Conservation (phyloP, 495 filamentous ascomycete genomes). For the Terfezia claveryi region DNA sequence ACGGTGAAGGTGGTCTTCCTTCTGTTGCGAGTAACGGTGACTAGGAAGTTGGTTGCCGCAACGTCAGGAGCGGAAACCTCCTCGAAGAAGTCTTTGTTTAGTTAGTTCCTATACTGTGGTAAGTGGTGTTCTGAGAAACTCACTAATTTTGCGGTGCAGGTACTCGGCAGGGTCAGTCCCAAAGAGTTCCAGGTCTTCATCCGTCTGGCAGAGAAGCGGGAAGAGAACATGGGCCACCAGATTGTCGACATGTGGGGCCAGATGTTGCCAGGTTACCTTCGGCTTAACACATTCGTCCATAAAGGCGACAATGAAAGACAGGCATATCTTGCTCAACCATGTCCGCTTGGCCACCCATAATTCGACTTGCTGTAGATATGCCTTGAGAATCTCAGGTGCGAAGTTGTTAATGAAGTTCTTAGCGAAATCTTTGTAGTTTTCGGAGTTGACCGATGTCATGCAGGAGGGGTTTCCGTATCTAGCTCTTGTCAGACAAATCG, state of each 20-base stretch:
- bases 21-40: conserved; percentile 78
- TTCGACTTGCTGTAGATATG: conserved; percentile 79
- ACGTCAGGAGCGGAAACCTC: conserved; percentile 91
- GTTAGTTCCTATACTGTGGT: not conserved
- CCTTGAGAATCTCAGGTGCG: conserved; percentile 84
- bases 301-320: conserved; percentile 80
- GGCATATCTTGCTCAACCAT: conserved; percentile 83
- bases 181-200: conserved; percentile 86
- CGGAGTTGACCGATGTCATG: conserved; percentile 40
- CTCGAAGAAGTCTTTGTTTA: conserved; percentile 52
- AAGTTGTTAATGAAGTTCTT: conserved; percentile 81
- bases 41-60: conserved; percentile 87
- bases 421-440: conserved; percentile 54
- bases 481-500: not conserved
- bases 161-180: conserved; percentile 87
- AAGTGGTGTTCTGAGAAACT: not conserved
- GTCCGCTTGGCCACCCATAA: conserved; percentile 87
- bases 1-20: conserved; percentile 91
- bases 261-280: conserved; percentile 82
- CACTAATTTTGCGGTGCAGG: conserved; percentile 70
- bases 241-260: conserved; percentile 81
- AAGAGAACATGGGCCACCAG: conserved; percentile 86
- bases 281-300: conserved; percentile 95
- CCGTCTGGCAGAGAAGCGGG: conserved; percentile 76
- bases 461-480: conserved; percentile 75